These are phyloP conservation scores for Funneliformis caledonium DNA, from an alignment of 371 early-diverging fungal species.

Conservation along the genomic window DNA sequence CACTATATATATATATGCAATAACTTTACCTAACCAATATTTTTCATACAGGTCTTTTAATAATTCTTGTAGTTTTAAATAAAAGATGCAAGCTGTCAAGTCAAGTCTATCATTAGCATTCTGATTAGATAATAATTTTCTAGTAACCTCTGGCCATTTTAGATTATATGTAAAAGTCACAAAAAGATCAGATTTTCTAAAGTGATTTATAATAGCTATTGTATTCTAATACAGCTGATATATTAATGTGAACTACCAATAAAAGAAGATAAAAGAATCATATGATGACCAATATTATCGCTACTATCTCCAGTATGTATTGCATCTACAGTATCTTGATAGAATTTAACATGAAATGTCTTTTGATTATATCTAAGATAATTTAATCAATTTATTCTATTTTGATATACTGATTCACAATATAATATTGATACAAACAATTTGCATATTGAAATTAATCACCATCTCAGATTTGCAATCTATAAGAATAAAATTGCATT, in stretches of 20 bases:
- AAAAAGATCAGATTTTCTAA: no score
- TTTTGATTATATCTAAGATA: slow-evolving; percentile 23
- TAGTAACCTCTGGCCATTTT: slow-evolving; percentile 47
- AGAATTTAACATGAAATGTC: neutral
- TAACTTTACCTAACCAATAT: slow-evolving; percentile 41
- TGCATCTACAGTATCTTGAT: slow-evolving; percentile 12
- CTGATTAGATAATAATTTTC: slow-evolving; percentile 42
- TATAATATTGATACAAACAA: slow-evolving; percentile 32
- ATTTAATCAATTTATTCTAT: slow-evolving; percentile 13
- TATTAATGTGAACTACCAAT: slow-evolving; percentile 43
- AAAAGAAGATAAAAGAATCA: slow-evolving; percentile 44
- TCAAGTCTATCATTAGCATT: slow-evolving; percentile 42
- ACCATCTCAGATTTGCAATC: no score
- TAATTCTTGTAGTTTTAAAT: no score
- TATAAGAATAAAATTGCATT: no score
- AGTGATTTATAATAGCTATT: no score
- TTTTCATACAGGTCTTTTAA: slow-evolving; percentile 43
- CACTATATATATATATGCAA: slow-evolving; percentile 43
- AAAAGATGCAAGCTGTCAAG: slow-evolving; percentile 42
- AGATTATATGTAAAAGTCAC: no score
- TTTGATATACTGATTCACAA: slow-evolving; percentile 39
- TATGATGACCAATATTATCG: slow-evolving; percentile 15
- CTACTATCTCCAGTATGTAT: neutral
- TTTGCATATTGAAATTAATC: no score
- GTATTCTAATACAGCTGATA: no score